These are phyloP conservation scores for Phialophora chinensis DNA, from an alignment of 2,329 filamentous ascomycete genomes.

Conservation along the genomic window DNA sequence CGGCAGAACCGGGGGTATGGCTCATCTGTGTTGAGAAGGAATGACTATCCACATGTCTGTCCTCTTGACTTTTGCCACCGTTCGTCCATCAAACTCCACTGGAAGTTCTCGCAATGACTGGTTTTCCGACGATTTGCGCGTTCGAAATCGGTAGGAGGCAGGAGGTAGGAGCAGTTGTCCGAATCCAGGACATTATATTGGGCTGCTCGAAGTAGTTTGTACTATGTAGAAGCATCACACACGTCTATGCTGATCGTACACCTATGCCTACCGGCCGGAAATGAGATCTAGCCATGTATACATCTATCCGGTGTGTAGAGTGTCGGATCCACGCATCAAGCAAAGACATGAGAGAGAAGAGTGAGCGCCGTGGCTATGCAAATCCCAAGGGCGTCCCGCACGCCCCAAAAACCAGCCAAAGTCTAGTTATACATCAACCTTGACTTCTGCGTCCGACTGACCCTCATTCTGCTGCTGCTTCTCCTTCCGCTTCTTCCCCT, in stretches of 20 bases:
- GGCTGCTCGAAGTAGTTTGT: neutral
- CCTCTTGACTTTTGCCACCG: too few relatives aligned
- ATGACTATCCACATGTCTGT: too few relatives aligned
- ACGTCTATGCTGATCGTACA: neutral
- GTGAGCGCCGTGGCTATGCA: neutral
- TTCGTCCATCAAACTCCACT: too few relatives aligned
- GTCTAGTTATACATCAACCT: neutral
- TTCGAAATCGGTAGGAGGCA: neutral
- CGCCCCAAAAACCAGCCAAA: neutral
- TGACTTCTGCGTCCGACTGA: neutral
- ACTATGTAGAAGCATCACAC: too few relatives aligned
- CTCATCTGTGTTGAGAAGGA: too few relatives aligned
- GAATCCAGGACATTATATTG: neutral
- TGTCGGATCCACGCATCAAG: neutral
- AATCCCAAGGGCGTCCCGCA: too few relatives aligned
- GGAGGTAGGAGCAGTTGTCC: neutral
- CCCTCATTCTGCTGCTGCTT: neutral
- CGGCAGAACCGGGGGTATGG: too few relatives aligned
- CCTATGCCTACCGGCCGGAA: neutral
- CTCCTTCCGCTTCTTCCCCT: slow-evolving; percentile 43
- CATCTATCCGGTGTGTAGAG: neutral
- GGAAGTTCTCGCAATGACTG: too few relatives aligned
- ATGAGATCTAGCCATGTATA: neutral
- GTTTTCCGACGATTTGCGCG: too few relatives aligned
- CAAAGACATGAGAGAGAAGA: neutral